Conservation (phyloP, 257 asterid genomes). For the Solanum microdontum region DNA sequence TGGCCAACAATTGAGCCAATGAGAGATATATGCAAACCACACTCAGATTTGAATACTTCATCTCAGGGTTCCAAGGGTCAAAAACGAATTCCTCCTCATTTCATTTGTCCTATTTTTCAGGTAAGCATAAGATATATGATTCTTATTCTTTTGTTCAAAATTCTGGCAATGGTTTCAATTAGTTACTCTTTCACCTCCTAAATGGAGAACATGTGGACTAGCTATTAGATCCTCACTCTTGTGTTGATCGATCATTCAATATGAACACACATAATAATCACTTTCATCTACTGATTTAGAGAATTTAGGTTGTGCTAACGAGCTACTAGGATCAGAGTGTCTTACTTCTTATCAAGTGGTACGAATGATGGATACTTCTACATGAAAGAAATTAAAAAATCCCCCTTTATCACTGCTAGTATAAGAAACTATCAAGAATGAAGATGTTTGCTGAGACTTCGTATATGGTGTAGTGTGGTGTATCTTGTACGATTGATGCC, state of each 20-base stretch:
- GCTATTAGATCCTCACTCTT: not conserved
- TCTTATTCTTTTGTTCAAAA: not conserved
- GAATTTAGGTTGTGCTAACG: not conserved
- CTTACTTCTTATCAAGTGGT: not conserved
- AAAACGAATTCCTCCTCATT: conserved; percentile 59
- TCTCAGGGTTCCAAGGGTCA: conserved; percentile 27
- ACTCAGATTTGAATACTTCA: conserved; percentile 20
- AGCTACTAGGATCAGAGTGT: not conserved
- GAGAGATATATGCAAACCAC: conserved; percentile 28
- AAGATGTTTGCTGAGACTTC: not conserved
- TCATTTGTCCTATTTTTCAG: conserved; percentile 82
- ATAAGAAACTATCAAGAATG: not conserved
- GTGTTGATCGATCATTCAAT: not conserved
- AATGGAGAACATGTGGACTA: not conserved
- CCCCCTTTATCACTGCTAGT: not conserved
- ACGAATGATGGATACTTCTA: not conserved
- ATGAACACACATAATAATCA: not conserved
- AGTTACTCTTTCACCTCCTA: not conserved
- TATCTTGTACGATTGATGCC: not conserved
- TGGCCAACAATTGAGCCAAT: conserved; percentile 51
- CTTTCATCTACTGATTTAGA: not conserved
- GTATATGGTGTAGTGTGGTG: not conserved
- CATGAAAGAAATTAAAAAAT: not conserved
- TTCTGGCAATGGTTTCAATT: not conserved
- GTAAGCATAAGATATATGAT: conserved; percentile 18